Percentiles rank a stretch among this genome's conserved stretches.
These are phyloP conservation scores for Naganishia vishniacii DNA, from an alignment of 768 basidiomycete species.

Conservation along the genomic window DNA sequence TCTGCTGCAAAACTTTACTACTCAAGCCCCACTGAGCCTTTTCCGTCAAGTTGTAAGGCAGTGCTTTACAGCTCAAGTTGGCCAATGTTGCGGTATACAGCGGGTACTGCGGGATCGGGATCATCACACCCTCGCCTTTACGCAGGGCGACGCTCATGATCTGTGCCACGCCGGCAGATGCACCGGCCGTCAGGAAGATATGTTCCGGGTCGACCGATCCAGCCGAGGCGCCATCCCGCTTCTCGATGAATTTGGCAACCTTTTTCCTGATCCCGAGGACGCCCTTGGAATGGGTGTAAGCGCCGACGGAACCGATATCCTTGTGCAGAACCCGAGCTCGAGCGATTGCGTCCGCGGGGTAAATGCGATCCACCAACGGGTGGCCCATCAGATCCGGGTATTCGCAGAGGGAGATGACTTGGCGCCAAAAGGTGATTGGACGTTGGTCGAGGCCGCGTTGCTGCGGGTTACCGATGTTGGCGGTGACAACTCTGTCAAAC, in stretches of 20 bases:
- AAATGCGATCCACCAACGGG: slow-evolving; percentile 60
- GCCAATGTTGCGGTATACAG: slow-evolving; percentile 93
- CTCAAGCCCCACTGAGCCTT: slow-evolving; percentile 75
- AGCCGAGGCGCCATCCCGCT: slow-evolving; percentile 70
- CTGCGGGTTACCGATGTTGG: slow-evolving; percentile 98
- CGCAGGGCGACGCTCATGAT: slow-evolving; percentile 44
- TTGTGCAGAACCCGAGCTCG: slow-evolving; percentile 72
- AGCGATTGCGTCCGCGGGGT: slow-evolving; percentile 76
- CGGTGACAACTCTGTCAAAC: slow-evolving; percentile 81
- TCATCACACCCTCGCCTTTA: slow-evolving; percentile 51
- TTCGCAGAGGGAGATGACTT: slow-evolving; percentile 87
- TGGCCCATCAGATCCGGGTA: slow-evolving; percentile 77
- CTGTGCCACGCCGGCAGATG: slow-evolving; percentile 81
- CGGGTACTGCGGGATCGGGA: slow-evolving; percentile 97
- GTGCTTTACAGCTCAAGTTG: slow-evolving; percentile 67
- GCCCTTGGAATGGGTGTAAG: slow-evolving; percentile 93
- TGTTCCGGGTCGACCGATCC: slow-evolving; percentile 65
- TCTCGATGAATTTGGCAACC: slow-evolving; percentile 84
- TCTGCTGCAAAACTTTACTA: slow-evolving; percentile 59
- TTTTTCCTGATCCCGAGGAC: slow-evolving; percentile 78
- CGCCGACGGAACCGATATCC: slow-evolving; percentile 88
- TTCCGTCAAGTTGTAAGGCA: slow-evolving; percentile 89
- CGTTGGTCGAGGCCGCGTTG: slow-evolving; percentile 89
- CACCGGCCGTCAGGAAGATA: slow-evolving; percentile 93
- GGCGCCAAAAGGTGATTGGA: slow-evolving; percentile 83